Conservation (phyloP, 768 basidiomycete species). For the Suillus luteus region DNA sequence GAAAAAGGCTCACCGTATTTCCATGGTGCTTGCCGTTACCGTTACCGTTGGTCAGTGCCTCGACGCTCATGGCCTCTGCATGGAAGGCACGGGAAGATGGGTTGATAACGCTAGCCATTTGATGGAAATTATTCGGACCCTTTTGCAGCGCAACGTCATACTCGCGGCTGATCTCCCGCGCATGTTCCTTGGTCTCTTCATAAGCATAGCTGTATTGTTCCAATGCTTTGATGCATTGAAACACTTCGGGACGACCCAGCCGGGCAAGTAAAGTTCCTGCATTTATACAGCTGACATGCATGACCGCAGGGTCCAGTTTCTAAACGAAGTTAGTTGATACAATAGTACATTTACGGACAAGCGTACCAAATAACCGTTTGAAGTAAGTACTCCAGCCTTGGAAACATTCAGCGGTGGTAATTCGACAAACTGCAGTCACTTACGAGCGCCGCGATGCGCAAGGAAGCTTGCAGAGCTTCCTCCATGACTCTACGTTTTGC, state of each 20-base stretch:
- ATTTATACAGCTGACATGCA: slow-evolving; percentile 84
- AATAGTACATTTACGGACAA: slow-evolving; percentile 15
- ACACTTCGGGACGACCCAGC: slow-evolving; percentile 79
- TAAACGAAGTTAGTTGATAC: slow-evolving; percentile 30
- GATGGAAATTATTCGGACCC: slow-evolving; percentile 40
- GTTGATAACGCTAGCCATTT: slow-evolving; percentile 41
- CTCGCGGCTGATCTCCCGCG: slow-evolving; percentile 58
- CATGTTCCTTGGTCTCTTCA: slow-evolving; percentile 81
- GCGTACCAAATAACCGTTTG: slow-evolving; percentile 83
- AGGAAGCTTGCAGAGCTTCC: slow-evolving; percentile 82
- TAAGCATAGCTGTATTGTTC: slow-evolving; percentile 89
- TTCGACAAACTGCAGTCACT: slow-evolving; percentile 25
- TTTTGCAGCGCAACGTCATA: slow-evolving; percentile 45
- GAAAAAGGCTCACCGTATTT: slow-evolving; percentile 19
- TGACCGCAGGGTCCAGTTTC: slow-evolving; percentile 85
- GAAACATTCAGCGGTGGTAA: slow-evolving; percentile 8
- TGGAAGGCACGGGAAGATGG: slow-evolving; percentile 19
- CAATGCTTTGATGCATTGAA: slow-evolving; percentile 81
- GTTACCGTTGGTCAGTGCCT: slow-evolving; percentile 20
- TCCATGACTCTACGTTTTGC: slow-evolving; percentile 71
- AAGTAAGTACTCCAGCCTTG: slow-evolving; percentile 78
- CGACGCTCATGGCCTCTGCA: slow-evolving; percentile 17
- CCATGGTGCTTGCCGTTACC: slow-evolving; percentile 25
- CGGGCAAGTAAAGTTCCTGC: slow-evolving; percentile 82
- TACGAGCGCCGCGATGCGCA: slow-evolving; percentile 88